phyloP scores from a whole-genome alignment of 768 basidiomycete genomes.

The Macrolepiota albuminosa region DNA sequence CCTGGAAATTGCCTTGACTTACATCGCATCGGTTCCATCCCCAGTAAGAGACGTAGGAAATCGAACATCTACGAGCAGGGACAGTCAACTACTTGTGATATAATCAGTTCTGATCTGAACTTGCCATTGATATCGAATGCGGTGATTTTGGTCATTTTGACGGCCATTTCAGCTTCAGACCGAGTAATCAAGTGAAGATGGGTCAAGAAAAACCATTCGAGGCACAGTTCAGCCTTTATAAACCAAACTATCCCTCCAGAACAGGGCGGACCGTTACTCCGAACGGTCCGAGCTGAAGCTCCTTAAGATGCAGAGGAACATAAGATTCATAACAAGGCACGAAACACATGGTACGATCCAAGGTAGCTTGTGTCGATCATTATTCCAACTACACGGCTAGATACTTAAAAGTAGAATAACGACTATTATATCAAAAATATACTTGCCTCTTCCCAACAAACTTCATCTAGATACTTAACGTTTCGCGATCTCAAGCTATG shows the following conservation, averaged over 20 bases:
- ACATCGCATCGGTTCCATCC: constrained; percentile 95
- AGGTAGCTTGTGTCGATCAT: neutral
- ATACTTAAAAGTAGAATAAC: neutral
- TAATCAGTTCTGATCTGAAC: constrained; percentile 8
- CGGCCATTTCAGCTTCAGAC: neutral
- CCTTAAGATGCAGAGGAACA: neutral
- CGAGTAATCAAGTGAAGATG: neutral
- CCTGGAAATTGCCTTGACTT: constrained; percentile 14
- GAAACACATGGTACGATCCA: neutral
- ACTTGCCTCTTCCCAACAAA: neutral
- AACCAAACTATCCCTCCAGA: neutral
- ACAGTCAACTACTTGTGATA: neutral
- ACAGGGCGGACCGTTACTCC: constrained; percentile 1
- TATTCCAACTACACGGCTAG: neutral
- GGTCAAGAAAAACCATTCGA: neutral
- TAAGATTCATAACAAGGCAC: neutral
- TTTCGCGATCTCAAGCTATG: neutral
- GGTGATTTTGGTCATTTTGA: constrained; percentile 41
- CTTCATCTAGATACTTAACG: neutral
- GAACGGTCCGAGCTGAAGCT: constrained; percentile 3
- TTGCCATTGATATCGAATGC: constrained; percentile 55
- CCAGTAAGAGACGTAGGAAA: constrained; percentile 90
- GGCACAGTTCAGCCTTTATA: neutral
- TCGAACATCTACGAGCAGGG: constrained; percentile 59
- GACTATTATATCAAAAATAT: neutral